These are phyloP conservation scores for Dictyostelium intermedium DNA, from an alignment of 78 protist genomes.

Conservation along the genomic window DNA sequence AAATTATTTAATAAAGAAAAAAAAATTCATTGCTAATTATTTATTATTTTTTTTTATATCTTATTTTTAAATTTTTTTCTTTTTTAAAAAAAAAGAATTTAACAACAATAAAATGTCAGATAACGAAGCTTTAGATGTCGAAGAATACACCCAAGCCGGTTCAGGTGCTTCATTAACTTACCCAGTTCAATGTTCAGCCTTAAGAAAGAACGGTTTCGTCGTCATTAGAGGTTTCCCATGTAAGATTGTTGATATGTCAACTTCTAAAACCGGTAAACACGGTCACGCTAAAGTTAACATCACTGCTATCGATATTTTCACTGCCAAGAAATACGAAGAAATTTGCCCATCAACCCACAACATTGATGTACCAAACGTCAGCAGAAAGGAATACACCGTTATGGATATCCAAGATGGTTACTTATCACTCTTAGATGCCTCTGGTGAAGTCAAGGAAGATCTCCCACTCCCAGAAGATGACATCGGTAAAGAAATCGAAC, in stretches of 20 bases:
- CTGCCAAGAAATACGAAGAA: slow-evolving; percentile 97
- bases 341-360: slow-evolving; percentile 96
- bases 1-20: background rate
- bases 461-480: slow-evolving; percentile 81
- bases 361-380: slow-evolving; percentile 94
- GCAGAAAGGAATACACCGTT: slow-evolving; percentile 88
- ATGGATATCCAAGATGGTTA: slow-evolving; percentile 40
- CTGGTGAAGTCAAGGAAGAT: slow-evolving; percentile 70
- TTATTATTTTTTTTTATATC: background rate
- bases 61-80: too few relatives aligned
- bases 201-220: slow-evolving; percentile 86
- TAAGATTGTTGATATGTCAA: slow-evolving; percentile 87
- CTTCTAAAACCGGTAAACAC: slow-evolving; percentile 99
- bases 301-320: slow-evolving; percentile 97
- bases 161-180: slow-evolving; percentile 80
- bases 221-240: slow-evolving; percentile 81
- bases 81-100: too few relatives aligned
- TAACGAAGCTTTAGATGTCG: slow-evolving; percentile 53
- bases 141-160: slow-evolving; percentile 52
- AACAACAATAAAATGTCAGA: slow-evolving; percentile 43
- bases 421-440: slow-evolving; percentile 44
- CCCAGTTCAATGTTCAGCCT: slow-evolving; percentile 81
- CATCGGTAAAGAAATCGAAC: slow-evolving; percentile 63
- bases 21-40: background rate
- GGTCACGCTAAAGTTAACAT: slow-evolving; percentile 99